Base-by-base conservation (phyloP, 768 basidiomycete genomes). In the Sporobolomyces pararoseus region DNA sequence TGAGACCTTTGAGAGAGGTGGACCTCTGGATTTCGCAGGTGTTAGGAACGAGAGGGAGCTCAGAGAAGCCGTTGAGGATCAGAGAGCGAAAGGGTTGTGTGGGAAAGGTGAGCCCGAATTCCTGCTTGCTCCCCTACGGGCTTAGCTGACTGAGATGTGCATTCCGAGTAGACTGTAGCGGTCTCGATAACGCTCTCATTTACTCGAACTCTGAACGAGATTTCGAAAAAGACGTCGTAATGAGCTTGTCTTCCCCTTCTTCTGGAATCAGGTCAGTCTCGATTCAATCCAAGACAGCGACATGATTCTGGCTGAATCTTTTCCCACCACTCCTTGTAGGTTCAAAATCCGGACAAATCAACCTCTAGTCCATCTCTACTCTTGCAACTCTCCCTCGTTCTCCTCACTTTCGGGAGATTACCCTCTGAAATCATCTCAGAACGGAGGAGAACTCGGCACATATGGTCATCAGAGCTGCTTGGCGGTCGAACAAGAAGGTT, bases 181-280 rank as follows among this genome's bases (percentile, higher is more conserved):
- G 67, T 2, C 12, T 63, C 44, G 67, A 68, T 55, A 63, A 57
- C 7, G 67, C 67, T 14, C 29, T 63, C 16, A 34, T 68, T 21
- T 59, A 44, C 29, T 31, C 34, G n/a, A 29, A 32, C n/a, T 5
- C 54, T 19, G n/a, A 29, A 10, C 54, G 64, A 9, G 34, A 63
- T 25, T 1, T 16, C 3, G 13, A 31, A 6, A 5, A 19, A 7
- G 60, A 68, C 32, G 25, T 39, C 3, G 67, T 68, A 37, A 32
- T 49, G 37, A 39, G 12, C 17, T 31, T 68, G 3, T 12, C 47
- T n/a, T 50, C 25, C 4, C 19, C 47, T 5, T 23, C 46, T 14
- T 63, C 61, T 27, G 67, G 67, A 17, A 68, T 68, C 39, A 31
- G 46, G 67, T 63, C 42, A 34, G 53, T 59, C 37, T 51, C 50